Base-by-base conservation (phyloP, 371 early-diverging fungal genomes). In the Mortierella sp. region DNA sequence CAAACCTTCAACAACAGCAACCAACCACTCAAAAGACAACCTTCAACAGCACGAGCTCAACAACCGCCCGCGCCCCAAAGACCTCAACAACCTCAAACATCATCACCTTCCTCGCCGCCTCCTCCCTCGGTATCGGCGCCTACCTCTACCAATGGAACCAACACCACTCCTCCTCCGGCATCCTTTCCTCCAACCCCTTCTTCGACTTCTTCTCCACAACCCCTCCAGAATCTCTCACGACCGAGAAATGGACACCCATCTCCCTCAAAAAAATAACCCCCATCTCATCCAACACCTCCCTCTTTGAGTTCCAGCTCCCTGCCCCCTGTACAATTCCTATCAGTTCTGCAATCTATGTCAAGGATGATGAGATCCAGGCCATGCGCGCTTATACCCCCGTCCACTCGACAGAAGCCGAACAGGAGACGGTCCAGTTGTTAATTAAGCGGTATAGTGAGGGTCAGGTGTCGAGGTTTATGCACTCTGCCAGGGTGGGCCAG, bases 341-440 rank as follows among this genome's bases (percentile, higher is more conserved):
- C 69, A 79, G 75, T 40, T 82, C 82, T 4, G 86, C 80, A 3
- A 69, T 86, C n/a, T 86, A 86, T 72, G 80, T 86, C 69, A 86
- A 86, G 72, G 86, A 86, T 46, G 86, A 86, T 28, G 57, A 77
- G 69, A 86, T 86, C 51, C 86, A 86, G 69, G 86, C 82, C 34
- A 86, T 86, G 86, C 77, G 86, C 14, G 86, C 86, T 2, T 86
- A 86, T 44, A 86, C 86, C 14, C 86, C 86, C 1, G 72, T 86
- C 0, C 86, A 86, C 34, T 82, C 82, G 16, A 73, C 76, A 0
- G 79, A 78, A n/a, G 31, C 55, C 16, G 82, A 86, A 0, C 82
- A 81, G 55, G 48, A 67, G 10, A 72, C 73, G 14, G 31, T 86
- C 11, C 86, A 86, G 67, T 40, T 86, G 72, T 50, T 86, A 75